These are phyloP conservation scores for Candida tetrigidarum DNA, from an alignment of 1,139 yeast genomes.

Conservation along the genomic window DNA sequence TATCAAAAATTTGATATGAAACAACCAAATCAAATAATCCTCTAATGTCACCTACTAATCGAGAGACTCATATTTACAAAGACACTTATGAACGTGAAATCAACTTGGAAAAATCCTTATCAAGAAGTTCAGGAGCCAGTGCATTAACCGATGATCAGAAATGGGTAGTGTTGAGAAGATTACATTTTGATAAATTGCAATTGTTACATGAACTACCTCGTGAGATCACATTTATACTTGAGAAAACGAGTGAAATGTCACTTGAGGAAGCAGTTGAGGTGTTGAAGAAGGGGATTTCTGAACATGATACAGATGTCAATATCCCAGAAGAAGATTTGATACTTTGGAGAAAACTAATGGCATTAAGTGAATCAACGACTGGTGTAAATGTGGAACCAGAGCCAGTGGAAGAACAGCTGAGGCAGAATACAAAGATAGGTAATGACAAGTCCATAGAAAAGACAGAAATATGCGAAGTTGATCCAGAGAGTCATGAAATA, in stretches of 20 bases:
- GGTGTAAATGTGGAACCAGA: too few species aligned
- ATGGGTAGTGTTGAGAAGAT: constrained; percentile 28
- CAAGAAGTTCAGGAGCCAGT: constrained; percentile 29
- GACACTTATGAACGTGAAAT: constrained; percentile 23
- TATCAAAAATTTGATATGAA: too few species aligned
- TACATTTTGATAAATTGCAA: constrained; percentile 30
- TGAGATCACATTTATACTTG: constrained; percentile 31
- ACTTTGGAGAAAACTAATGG: constrained; percentile 23
- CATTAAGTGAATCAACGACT: background rate
- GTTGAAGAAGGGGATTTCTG: constrained; percentile 22
- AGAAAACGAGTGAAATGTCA: constrained; percentile 28
- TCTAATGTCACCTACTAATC: too few species aligned
- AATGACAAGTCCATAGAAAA: background rate
- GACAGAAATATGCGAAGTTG: background rate
- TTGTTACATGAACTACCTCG: constrained; percentile 32
- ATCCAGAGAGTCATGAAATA: constrained; percentile 5
- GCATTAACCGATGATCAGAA: constrained; percentile 31
- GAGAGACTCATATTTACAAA: background rate
- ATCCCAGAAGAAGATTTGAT: constrained; percentile 42
- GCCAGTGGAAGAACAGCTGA: too few species aligned
- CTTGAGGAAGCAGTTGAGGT: constrained; percentile 27
- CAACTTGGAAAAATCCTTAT: constrained; percentile 22
- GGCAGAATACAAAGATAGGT: background rate
- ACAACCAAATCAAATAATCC: background rate
- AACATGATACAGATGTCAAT: constrained; percentile 28